Evolutionary conservation across 2,329 filamentous ascomycete genomes (phyloP).

Genomic region (Cladosporium sp.): DNA sequence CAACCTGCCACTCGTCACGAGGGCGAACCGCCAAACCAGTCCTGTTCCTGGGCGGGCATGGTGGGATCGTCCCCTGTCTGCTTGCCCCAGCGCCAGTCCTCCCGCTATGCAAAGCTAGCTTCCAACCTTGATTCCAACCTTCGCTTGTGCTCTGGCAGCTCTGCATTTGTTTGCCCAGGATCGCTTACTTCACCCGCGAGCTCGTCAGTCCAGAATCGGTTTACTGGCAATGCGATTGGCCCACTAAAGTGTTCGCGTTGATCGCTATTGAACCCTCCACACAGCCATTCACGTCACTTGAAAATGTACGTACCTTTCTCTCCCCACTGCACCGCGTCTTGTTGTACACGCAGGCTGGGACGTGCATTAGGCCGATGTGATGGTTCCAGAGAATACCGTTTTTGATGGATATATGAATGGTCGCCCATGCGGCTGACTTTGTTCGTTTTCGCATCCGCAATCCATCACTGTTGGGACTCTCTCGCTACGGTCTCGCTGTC

Average conservation of each 20-base stretch:
- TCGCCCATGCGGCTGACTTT: constrained; percentile 2
- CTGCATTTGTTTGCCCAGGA: constrained; percentile 8
- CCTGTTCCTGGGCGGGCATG: constrained; percentile 18
- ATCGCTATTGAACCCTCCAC: constrained; percentile 17
- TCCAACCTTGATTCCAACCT: constrained; percentile 10
- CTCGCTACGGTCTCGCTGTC: constrained; percentile 15
- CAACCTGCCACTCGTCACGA: constrained; percentile 11
- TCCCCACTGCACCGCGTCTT: not conserved
- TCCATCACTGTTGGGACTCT: constrained; percentile 16
- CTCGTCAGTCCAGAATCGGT: not conserved
- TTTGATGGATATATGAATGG: constrained; percentile 11
- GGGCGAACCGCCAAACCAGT: constrained; percentile 6
- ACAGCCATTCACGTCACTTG: constrained; percentile 17
- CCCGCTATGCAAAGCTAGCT: constrained; percentile 9
- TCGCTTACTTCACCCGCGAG: constrained; percentile 3
- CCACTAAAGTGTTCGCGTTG: not conserved
- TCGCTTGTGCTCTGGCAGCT: not conserved
- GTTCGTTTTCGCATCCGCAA: not conserved
- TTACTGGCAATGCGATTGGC: constrained; percentile 1
- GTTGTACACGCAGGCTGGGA: constrained; percentile 18
- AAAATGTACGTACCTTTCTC: constrained; percentile 1
- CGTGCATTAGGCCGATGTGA: constrained; percentile 18
- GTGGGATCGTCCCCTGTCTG: not conserved
- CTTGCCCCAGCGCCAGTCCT: constrained; percentile 4
- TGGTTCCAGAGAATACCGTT: not conserved